Percentiles rank a stretch among this genome's conserved stretches.
Evolutionary conservation across 345 rosid species (phyloP).

Genomic region (Carallia pectinifolia): DNA sequence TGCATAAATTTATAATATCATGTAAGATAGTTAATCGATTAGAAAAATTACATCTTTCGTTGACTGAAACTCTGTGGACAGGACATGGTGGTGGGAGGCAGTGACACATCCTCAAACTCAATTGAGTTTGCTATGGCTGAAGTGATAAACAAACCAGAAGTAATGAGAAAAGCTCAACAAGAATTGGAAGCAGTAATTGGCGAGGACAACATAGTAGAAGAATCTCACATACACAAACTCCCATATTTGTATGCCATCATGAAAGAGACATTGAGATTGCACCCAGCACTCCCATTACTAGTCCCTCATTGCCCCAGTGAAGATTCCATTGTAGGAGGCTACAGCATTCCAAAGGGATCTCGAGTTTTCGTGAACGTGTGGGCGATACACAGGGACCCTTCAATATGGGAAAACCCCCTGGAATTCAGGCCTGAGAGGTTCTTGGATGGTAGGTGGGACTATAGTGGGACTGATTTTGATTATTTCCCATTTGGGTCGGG

Average conservation of each 20-base stretch:
- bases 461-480: conserved; percentile 49
- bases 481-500: conserved; percentile 90
- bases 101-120: conserved; percentile 55
- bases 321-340: conserved; percentile 37
- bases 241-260: conserved; percentile 46
- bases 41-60: neutral
- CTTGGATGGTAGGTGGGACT: conserved; percentile 41
- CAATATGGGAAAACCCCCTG: conserved; percentile 44
- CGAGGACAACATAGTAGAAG: conserved; percentile 42
- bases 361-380: conserved; percentile 49
- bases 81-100: conserved; percentile 65
- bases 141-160: conserved; percentile 45
- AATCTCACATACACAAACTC: conserved; percentile 41
- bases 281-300: conserved; percentile 50
- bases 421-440: conserved; percentile 59
- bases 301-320: conserved; percentile 53
- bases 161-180: conserved; percentile 39
- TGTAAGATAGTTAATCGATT: neutral
- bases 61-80: neutral
- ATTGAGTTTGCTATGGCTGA: conserved; percentile 58
- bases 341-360: conserved; percentile 44
- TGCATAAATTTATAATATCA: too few relatives aligned
- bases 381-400: conserved; percentile 58
- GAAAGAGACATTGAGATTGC: conserved; percentile 54
- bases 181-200: conserved; percentile 57